Evolutionary conservation across 805 yeast species (phyloP).

Genomic region (Metschnikowia reukaufii): DNA sequence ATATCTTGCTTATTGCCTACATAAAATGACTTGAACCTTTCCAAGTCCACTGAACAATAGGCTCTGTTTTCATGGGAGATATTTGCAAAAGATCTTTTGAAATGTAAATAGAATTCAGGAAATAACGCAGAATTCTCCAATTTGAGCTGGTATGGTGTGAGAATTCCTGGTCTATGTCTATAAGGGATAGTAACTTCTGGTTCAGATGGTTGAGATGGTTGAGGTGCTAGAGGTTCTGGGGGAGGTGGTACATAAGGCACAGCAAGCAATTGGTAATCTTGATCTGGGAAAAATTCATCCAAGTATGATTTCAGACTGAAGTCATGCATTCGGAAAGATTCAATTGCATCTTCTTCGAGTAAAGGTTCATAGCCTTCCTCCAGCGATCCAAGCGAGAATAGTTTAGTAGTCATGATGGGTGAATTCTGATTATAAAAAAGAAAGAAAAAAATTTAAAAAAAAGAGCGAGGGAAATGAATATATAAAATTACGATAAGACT

Average conservation of each 20-base stretch:
- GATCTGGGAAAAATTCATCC: neutral
- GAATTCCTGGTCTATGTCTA: too few species aligned
- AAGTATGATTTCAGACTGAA: neutral
- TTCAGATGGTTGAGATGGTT: neutral
- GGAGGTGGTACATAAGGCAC: too few species aligned
- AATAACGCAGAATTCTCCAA: neutral
- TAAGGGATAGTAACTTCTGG: neutral
- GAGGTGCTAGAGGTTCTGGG: neutral
- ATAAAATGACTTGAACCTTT: neutral
- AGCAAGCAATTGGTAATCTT: neutral
- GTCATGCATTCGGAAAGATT: neutral
- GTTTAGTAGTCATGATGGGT: neutral
- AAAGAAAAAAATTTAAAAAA: too few species aligned
- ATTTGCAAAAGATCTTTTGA: conserved; percentile 1
- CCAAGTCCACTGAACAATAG: neutral
- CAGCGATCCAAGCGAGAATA: neutral
- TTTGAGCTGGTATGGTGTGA: conserved; percentile 1
- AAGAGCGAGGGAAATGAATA: too few species aligned
- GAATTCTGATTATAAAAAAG: too few species aligned
- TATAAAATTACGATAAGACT: too few species aligned
- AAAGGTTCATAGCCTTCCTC: neutral
- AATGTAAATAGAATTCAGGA: conserved; percentile 4
- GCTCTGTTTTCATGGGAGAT: neutral
- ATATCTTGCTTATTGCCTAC: neutral
- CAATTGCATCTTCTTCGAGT: neutral